Evolutionary conservation across 2,329 filamentous ascomycete genomes (phyloP), one percentile per base, ranked within the genome.

Genomic region (Penicillium vulpinum): DNA sequence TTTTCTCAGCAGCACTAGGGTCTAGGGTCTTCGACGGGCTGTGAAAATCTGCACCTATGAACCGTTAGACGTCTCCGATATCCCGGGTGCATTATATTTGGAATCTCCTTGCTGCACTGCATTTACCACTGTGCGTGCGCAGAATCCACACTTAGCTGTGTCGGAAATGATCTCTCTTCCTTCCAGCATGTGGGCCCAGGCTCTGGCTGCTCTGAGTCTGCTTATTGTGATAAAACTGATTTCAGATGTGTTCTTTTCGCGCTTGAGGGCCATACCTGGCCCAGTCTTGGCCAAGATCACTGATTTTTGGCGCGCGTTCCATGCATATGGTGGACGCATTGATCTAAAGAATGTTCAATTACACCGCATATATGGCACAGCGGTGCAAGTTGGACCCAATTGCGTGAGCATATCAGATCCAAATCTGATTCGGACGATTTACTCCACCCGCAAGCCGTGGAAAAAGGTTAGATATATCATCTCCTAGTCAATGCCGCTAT

Each of bases 371-470:
- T 73, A 78, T 62, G 77, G 77, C 0, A 70, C 71, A 1, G 69
- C 75, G 5, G 74, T 79, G 1, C 73, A 72, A 7, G 71, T 78
- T 24, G 75, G 71, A 3, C 77, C 77, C 4, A 75, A 75, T 28
- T 61, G 73, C 8, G 63, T 78, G 16, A 73, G 74, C 49, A 63
- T 78, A n/a, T 71, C 75, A 47, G 68, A 71, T 3, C 75, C 76
- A 0, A 68, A 72, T 35, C 50, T 78, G 31, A 72, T 75, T 58
- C 73, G 72, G 43, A 69, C 66, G 1, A 63, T 78, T 8, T 79
- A 76, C 35, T 62, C 64, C 15, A 65, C 63, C 4, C 56, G 63
- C 13, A 63, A 61, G 47, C 53, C 61, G 39, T 64, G 63, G 62
- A 64, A 64, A 31, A 64, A 62, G 60, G 62, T 54, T 26, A 5